phyloP scores from a whole-genome alignment of 2,329 filamentous ascomycete species.

The Fusarium sterilihyphosum region DNA sequence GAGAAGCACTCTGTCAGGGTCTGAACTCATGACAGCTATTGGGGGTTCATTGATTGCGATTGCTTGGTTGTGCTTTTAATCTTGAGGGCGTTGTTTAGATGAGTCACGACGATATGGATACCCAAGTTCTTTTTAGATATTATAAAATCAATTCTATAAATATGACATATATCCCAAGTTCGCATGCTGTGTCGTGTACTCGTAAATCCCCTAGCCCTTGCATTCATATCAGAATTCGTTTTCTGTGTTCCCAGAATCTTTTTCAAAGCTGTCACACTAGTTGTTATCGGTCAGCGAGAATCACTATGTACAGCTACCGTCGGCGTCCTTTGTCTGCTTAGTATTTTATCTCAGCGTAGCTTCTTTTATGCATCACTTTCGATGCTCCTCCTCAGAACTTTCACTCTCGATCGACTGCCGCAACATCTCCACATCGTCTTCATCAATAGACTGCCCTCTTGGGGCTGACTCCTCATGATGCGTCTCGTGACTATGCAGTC shows the following conservation, averaged over 20 bases:
- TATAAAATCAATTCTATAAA: neutral
- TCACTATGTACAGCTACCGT: neutral
- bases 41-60: conserved; percentile 6
- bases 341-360: fast-evolving
- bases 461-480: neutral
- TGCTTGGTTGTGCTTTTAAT: conserved; percentile 22
- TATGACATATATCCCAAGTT: neutral
- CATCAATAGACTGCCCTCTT: conserved; percentile 13
- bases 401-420: neutral
- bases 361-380: neutral
- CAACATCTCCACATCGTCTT: conserved; percentile 21
- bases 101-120: conserved; percentile 18
- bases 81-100: neutral
- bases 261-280: no score
- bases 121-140: conserved; percentile 5
- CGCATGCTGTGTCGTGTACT: neutral
- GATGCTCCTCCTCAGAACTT: conserved; percentile 7
- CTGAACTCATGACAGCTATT: neutral
- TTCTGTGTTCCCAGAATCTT: no score
- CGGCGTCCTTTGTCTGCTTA: fast-evolving
- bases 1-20: neutral
- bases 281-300: fast-evolving
- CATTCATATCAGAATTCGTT: no score
- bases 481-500: conserved; percentile 57
- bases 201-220: neutral